Evolutionary conservation across 1,139 yeast species (phyloP).

Genomic region (Candida glucosophila): DNA sequence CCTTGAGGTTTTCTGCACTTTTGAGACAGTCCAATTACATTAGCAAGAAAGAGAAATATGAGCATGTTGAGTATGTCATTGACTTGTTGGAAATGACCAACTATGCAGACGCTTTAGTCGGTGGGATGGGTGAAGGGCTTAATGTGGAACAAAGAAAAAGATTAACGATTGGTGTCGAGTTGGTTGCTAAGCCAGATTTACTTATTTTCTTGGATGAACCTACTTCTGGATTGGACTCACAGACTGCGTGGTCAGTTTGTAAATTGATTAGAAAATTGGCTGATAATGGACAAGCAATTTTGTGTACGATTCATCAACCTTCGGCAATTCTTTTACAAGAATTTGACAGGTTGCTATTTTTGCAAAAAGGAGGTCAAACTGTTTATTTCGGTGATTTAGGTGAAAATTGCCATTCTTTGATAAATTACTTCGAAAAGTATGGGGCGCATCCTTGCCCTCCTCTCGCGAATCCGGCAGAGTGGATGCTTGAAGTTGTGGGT

Average conservation of each 20-base stretch:
- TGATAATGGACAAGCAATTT: slow-evolving; percentile 71
- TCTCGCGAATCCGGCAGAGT: slow-evolving; percentile 72
- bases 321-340: slow-evolving; percentile 70
- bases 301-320: slow-evolving; percentile 82
- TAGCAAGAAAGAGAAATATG: slow-evolving; percentile 51
- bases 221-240: slow-evolving; percentile 35
- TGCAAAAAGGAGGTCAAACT: slow-evolving; percentile 69
- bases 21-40: slow-evolving; percentile 58
- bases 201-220: slow-evolving; percentile 31
- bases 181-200: slow-evolving; percentile 31
- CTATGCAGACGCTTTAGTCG: slow-evolving; percentile 77
- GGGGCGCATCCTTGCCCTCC: slow-evolving; percentile 64
- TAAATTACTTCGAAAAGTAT: slow-evolving; percentile 57
- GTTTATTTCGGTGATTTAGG: slow-evolving; percentile 81
- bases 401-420: slow-evolving; percentile 49
- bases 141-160: slow-evolving; percentile 85
- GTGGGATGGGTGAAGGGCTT: slow-evolving; percentile 70
- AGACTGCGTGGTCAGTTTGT: slow-evolving; percentile 66
- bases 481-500: slow-evolving; percentile 76
- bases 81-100: slow-evolving; percentile 52
- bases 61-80: slow-evolving; percentile 59
- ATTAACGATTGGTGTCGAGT: slow-evolving; percentile 45
- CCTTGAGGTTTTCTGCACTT: slow-evolving; percentile 62
- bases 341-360: slow-evolving; percentile 66
- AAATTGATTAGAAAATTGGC: slow-evolving; percentile 72